Conservation (phyloP, 371 early-diverging fungal genomes). For the Syncephalastrum racemosum region DNA sequence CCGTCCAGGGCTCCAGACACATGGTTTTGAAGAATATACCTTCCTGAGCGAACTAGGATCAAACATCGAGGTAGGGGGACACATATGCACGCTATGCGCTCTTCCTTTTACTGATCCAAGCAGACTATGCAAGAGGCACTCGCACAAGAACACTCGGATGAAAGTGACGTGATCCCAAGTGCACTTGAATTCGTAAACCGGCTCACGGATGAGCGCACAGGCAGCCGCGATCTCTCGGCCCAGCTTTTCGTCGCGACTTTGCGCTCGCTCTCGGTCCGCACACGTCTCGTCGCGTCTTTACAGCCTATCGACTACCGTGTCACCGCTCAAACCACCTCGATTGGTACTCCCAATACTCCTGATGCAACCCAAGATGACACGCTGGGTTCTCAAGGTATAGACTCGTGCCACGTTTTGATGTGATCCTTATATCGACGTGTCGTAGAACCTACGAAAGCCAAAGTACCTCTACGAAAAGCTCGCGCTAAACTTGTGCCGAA, state of each 20-base stretch:
- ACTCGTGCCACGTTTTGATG: too few species aligned
- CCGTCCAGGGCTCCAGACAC: constrained; percentile 41
- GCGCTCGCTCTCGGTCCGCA: constrained; percentile 51
- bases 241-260: constrained; percentile 61
- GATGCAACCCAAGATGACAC: too few species aligned
- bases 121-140: constrained; percentile 7
- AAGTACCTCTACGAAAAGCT: too few species aligned
- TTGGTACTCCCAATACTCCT: too few species aligned
- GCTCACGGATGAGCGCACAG: constrained; percentile 15
- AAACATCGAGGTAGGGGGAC: constrained; percentile 8
- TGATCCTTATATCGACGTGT: too few species aligned
- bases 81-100: too few species aligned
- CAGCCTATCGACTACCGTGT: constrained; percentile 63
- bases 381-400: neutral
- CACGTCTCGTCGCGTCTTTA: constrained; percentile 66
- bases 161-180: constrained; percentile 16
- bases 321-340: constrained; percentile 12
- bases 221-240: constrained; percentile 51
- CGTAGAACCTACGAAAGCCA: too few species aligned
- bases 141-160: neutral
- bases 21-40: constrained; percentile 32
- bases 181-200: constrained; percentile 24
- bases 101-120: neutral
- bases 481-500: constrained; percentile 2
- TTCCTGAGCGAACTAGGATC: constrained; percentile 18